Evolutionary conservation across 140 eudicot species (phyloP), one percentile per base, ranked within the genome.

Genomic region (Oenanthe javanica): DNA sequence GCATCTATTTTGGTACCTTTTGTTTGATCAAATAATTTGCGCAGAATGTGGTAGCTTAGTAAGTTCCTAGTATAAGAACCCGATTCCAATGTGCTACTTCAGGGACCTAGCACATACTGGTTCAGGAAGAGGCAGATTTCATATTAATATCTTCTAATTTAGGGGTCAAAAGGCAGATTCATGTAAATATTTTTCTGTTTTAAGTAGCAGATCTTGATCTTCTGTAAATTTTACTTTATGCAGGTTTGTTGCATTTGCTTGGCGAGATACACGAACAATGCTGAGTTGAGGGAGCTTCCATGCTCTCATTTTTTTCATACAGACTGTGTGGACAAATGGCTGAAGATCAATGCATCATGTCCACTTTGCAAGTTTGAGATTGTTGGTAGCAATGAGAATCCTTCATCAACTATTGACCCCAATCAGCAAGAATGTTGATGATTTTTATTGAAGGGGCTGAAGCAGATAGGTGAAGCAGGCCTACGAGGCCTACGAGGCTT

Each of bases 171-270:
- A 9, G 36, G 69, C 9, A 61, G 69, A 61, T n/a, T 23, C 36
- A 61, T n/a, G 36, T 61, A 61, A 61, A 61, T 61, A 9, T n/a
- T 10, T n/a, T 61, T 31, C 36, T 61, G 69, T 61, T 8, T 12
- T 66, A 31, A 67, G 42, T 13, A 43, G n/a, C 49, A 38, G 50
- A 43, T 42, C 21, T 31, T 42, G 49, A 38, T 43, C 42, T 72
- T 19, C 19, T 21, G 55, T 73, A 73, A 73, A 43, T 73, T 46
- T 38, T 21, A 49, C 77, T 73, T n/a, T 73, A 75, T 84, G 79
- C 86, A 90, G 94, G 89, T 86, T 55, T 90, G 94, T 83, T 90
- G 94, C 86, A 90, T 90, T 80, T 90, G 94, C 78, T 79, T 90
- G 81, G 87, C 94, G 19, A 90, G 86, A 72, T 90, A 86, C 79